A percentile compares a stretch with the other conserved stretches of the same genome.
phyloP scores from a whole-genome alignment of 139 green algal species.

The Chlamydomonas incerta region DNA sequence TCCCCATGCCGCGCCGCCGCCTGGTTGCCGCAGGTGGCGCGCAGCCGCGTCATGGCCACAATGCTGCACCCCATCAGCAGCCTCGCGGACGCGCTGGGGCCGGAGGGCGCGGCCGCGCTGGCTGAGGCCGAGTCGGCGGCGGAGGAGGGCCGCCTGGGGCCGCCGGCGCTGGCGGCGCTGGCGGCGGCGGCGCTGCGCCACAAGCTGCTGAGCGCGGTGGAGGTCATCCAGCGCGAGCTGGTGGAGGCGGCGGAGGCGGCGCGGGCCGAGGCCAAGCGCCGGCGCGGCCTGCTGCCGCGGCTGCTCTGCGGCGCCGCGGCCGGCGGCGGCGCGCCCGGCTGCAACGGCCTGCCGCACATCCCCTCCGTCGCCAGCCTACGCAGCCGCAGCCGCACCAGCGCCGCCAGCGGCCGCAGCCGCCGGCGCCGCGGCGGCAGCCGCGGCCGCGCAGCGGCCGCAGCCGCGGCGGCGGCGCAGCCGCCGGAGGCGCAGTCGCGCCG shows the following conservation, averaged over 20 bases:
- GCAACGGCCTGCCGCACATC: no score
- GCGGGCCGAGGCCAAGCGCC: background rate
- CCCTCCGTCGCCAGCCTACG: no score
- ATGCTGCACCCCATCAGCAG: background rate
- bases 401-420: no score
- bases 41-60: background rate
- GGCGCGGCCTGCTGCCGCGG: background rate
- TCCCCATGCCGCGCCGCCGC: no score
- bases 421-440: no score
- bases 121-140: background rate
- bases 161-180: constrained; percentile 12
- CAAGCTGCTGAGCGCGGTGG: constrained; percentile 4
- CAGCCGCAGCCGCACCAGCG: no score
- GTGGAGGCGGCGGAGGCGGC: constrained; percentile 6
- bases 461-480: no score
- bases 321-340: no score
- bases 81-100: background rate
- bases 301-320: background rate
- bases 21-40: constrained; percentile 20
- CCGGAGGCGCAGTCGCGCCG: no score
- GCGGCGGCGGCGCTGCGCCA: constrained; percentile 21
- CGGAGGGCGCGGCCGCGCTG: background rate
- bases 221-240: constrained; percentile 11
- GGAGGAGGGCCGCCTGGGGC: background rate
- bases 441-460: no score